Base-by-base conservation (phyloP, 129 eudicot genomes). In the Mikania micrantha region DNA sequence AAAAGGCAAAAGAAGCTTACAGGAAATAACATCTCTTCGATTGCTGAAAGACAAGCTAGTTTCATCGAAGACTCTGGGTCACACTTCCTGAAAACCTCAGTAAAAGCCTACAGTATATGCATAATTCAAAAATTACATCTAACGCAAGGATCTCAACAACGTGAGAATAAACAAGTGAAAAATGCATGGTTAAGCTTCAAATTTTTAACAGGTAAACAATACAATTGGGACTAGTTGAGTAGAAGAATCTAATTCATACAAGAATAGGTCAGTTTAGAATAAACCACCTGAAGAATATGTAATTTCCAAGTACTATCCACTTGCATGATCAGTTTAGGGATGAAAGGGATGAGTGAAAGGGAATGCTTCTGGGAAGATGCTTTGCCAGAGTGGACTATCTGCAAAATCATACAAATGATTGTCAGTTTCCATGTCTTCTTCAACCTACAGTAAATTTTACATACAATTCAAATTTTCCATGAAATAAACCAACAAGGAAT, bases 41-140 rank as follows among this genome's bases (percentile, higher is more conserved):
- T 49, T 32, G 93, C 97, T 69, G 87, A 77, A 72, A 94, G 79
- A 84, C 97, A 94, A 28, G 82, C 86, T 75, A 86, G 58, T 66
- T 86, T 94, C 79, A 85, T 65, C 41, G 88, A 36, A 60, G 97
- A 94, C 68, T 80, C 93, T 15, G 86, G 83, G 66, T 64, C 79
- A 77, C 88, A 84, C 60, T 70, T 82, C 74, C 29, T 78, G 78
- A 89, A 94, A 53, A 64, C 87, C 68, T 64, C 76, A 1, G 99
- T 94, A 72, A 89, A 94, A 45, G 88, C 95, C 97, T 94, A 90
- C 73, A 82, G 71, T 12, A 11, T 17, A 11, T 5, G 38, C n/a
- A 48, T 27, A 0, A 25, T 24, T 40, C 44, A 22, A n/a, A 69
- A 67, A 25, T 20, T 36, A 47, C 60, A 27, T 49, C 32, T 7